Evolutionary conservation across 2,329 filamentous ascomycete species (phyloP).

Genomic region (Fusarium sp.): DNA sequence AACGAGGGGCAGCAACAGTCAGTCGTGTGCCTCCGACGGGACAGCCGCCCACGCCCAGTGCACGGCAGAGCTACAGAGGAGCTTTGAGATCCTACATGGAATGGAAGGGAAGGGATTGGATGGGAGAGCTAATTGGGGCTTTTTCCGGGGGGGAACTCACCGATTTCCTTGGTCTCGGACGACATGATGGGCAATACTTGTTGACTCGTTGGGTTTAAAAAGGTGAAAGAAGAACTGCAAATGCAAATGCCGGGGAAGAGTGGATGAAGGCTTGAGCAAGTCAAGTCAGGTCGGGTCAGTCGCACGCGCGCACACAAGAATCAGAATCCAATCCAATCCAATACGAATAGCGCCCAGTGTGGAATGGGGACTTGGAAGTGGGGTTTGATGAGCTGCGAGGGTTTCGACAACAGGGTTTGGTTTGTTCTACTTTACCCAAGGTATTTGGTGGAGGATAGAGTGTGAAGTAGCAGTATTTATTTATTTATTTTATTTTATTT

Average conservation of each 20-base stretch:
- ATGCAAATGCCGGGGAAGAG: conserved; percentile 31
- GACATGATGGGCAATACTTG: conserved; percentile 54
- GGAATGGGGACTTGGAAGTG: conserved; percentile 33
- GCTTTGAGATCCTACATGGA: not conserved
- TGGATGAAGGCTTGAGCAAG: conserved; percentile 40
- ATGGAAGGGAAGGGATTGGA: not conserved
- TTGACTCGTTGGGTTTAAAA: conserved; percentile 33
- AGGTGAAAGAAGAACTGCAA: conserved; percentile 35
- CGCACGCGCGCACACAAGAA: conserved; percentile 28
- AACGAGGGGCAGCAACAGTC: conserved; percentile 41
- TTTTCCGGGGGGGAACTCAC: conserved; percentile 46
- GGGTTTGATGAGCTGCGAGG: conserved; percentile 39
- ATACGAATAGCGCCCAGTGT: conserved; percentile 33
- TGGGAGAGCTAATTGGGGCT: conserved; percentile 3
- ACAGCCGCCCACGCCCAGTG: conserved; percentile 11
- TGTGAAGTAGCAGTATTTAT: not conserved
- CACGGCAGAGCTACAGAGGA: conserved; percentile 9
- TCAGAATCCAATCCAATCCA: conserved; percentile 12
- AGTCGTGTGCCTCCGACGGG: not conserved
- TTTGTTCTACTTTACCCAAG: not conserved
- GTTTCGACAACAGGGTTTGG: conserved; percentile 39
- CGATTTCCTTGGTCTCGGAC: conserved; percentile 58
- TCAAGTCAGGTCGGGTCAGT: conserved; percentile 38
- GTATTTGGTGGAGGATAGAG: not conserved
- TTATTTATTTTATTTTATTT: not conserved